These are phyloP conservation scores for Sporothrix pseudoabietina DNA, from an alignment of 2,329 filamentous ascomycete genomes.

Conservation along the genomic window DNA sequence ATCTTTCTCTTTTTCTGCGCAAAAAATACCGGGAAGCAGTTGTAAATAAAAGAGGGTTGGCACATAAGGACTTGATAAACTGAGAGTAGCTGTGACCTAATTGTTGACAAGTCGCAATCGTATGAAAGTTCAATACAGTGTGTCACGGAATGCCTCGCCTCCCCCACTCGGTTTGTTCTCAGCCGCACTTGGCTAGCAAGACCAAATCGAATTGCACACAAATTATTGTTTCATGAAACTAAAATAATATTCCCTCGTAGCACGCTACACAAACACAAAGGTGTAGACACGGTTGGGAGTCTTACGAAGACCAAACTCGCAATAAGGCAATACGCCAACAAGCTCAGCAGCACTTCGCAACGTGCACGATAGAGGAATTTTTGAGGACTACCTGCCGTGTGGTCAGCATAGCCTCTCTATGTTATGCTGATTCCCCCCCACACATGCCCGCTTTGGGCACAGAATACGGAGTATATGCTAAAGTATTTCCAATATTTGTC, in stretches of 20 bases:
- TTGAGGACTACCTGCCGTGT: neutral
- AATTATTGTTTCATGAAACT: neutral
- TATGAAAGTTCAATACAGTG: neutral
- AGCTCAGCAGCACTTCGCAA: neutral
- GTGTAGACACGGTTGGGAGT: neutral
- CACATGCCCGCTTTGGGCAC: constrained; percentile 5
- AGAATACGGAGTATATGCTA: neutral
- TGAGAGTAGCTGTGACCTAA: neutral
- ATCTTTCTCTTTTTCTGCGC: neutral
- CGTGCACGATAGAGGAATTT: neutral
- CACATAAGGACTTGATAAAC: neutral
- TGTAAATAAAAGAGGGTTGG: neutral
- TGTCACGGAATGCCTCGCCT: neutral
- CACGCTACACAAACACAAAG: neutral
- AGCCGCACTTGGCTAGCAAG: constrained; percentile 7
- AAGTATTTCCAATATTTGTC: constrained; percentile 17
- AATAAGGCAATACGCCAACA: neutral
- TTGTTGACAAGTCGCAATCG: neutral
- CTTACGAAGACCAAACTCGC: neutral
- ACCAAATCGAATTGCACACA: neutral
- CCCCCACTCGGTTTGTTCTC: neutral
- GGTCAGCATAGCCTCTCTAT: neutral
- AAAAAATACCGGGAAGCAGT: neutral
- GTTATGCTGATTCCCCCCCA: neutral
- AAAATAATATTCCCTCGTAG: neutral